Base-by-base conservation (phyloP, 805 yeast species). In the Metschnikowia koreensis region DNA sequence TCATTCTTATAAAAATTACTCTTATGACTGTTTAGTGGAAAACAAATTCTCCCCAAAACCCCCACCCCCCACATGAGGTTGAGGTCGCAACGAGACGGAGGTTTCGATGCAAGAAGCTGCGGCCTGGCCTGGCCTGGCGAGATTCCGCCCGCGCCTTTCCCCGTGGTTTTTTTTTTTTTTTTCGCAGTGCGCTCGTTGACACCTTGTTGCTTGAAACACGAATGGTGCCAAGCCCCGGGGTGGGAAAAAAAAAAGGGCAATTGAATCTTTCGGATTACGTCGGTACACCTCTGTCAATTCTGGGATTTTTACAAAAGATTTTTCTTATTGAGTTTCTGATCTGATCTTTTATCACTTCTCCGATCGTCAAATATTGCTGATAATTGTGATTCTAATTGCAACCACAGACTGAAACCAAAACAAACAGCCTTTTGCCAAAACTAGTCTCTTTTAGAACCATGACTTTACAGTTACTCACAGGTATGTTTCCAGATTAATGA, bases 391-490 rank as follows among this genome's bases (percentile, higher is more conserved):
- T n/a, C n/a, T n/a, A n/a, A n/a, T n/a, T n/a, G n/a, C n/a, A n/a
- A n/a, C n/a, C n/a, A n/a, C n/a, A n/a, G n/a, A n/a, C n/a, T n/a
- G n/a, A n/a, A n/a, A n/a, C n/a, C n/a, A n/a, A n/a, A n/a, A n/a
- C n/a, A n/a, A n/a, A n/a, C n/a, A n/a, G n/a, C n/a, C 27, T 6
- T 38, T 38, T 15, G 7, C 41, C 41, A 15, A 7, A 29, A 29
- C 33, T n/a, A n/a, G n/a, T n/a, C n/a, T n/a, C n/a, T n/a, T n/a
- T 10, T 29, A 8, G 33, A 29, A 29, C 41, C 28, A 53, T 54
- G 57, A 22, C 57, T 12, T 28, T 53, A 27, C 54, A 51, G 26
- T 38, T 56, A 45, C 50, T 56, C 44, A 56, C 60, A 38, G 51
- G 59, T 56, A 56, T 40, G 59, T 56, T 15, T 4, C 15, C 7